Conservation (phyloP, 2,329 filamentous ascomycete genomes). For the Xylaria hypoxylon region DNA sequence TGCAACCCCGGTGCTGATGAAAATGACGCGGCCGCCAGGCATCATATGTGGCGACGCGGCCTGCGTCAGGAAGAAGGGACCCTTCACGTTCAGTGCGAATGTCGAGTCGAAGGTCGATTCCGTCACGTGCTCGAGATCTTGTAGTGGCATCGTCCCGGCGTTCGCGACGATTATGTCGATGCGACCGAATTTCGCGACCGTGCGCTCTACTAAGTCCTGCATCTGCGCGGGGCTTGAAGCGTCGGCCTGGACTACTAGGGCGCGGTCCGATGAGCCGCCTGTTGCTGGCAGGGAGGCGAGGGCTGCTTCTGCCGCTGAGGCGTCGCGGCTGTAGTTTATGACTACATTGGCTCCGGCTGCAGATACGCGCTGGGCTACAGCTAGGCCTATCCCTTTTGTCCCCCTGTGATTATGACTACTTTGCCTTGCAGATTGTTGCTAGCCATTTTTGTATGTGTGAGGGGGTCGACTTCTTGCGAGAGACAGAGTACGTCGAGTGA, state of each 20-base stretch:
- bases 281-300: slow-evolving; percentile 54
- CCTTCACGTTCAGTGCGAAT: slow-evolving; percentile 51
- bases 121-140: slow-evolving; percentile 60
- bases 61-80: slow-evolving; percentile 58
- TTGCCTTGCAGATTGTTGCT: slow-evolving; percentile 44
- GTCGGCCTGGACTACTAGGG: slow-evolving; percentile 68
- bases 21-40: slow-evolving; percentile 50
- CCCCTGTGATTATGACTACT: slow-evolving; percentile 64
- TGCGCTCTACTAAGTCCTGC: slow-evolving; percentile 60
- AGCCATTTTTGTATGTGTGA: slow-evolving; percentile 11
- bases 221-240: slow-evolving; percentile 60
- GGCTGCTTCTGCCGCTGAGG: slow-evolving; percentile 57
- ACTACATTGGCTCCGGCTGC: slow-evolving; percentile 67
- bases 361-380: slow-evolving; percentile 68
- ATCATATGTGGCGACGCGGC: slow-evolving; percentile 57
- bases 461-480: background rate
- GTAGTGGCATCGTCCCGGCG: slow-evolving; percentile 64
- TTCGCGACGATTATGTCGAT: slow-evolving; percentile 71
- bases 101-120: slow-evolving; percentile 40
- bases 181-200: slow-evolving; percentile 62
- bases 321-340: slow-evolving; percentile 67
- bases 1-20: slow-evolving; percentile 56
- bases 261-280: slow-evolving; percentile 57
- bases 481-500: background rate
- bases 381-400: slow-evolving; percentile 70